Conservation (phyloP, 306 rosid species). For the Biancaea sappan region DNA sequence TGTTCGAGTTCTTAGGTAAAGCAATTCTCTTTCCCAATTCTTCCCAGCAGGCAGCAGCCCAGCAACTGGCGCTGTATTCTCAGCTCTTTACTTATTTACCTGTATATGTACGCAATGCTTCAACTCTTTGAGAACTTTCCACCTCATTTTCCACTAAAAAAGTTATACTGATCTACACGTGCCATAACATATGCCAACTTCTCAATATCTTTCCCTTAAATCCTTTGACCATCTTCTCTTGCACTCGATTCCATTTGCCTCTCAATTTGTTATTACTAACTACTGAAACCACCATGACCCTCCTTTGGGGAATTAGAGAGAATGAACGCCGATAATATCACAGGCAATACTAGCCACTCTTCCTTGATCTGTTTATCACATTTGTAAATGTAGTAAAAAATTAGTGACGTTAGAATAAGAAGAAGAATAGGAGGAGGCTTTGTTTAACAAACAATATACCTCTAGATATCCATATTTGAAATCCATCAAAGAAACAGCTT, state of each 20-base stretch:
- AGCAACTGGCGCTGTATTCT: neutral
- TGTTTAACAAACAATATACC: constrained; percentile 27
- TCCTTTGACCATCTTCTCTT: neutral
- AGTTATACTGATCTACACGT: neutral
- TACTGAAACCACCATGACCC: neutral
- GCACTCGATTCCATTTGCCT: constrained; percentile 1
- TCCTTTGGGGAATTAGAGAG: constrained; percentile 27
- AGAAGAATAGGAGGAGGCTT: neutral
- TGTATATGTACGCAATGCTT: too few relatives aligned
- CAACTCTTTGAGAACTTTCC: neutral
- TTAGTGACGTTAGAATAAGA: neutral
- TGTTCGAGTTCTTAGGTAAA: neutral
- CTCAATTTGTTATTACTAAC: neutral
- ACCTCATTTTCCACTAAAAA: neutral
- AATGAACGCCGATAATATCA: constrained; percentile 40
- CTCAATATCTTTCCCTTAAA: neutral
- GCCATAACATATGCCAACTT: neutral
- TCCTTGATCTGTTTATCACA: constrained; percentile 46
- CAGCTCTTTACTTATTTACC: neutral
- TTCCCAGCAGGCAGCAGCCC: neutral
- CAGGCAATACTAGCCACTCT: constrained; percentile 50
- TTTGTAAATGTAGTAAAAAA: constrained; percentile 1
- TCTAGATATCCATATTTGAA: constrained; percentile 35
- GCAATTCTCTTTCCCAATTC: neutral
- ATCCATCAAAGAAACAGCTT: constrained; percentile 45